Percentiles rank a stretch among this genome's conserved stretches.
These are phyloP conservation scores for Emmonsia crescens DNA, from an alignment of 2,329 filamentous ascomycete species.

Conservation along the genomic window DNA sequence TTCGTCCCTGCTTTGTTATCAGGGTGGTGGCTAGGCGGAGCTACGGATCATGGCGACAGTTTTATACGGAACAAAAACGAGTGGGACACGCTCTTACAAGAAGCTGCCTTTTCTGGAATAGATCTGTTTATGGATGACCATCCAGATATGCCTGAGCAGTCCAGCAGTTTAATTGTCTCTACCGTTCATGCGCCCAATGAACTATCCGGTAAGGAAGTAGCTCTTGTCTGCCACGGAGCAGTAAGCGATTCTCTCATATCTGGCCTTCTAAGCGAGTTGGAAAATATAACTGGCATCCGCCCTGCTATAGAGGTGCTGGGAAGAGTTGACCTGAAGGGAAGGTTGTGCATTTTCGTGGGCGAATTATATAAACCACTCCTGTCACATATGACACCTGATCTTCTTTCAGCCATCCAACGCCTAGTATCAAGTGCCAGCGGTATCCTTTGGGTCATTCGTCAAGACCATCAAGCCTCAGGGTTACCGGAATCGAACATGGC, in stretches of 20 bases:
- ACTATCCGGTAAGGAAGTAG: not conserved
- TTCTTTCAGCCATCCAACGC: not conserved
- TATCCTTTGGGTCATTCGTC: not conserved
- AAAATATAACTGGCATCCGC: not conserved
- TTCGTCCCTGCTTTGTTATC: slow-evolving; percentile 20
- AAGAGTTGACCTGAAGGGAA: not conserved
- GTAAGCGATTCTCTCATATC: not conserved
- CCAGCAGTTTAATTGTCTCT: not conserved
- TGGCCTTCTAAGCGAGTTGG: not conserved
- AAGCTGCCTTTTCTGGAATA: not conserved
- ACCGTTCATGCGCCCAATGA: not conserved
- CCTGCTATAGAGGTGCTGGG: not conserved
- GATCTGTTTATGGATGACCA: not conserved
- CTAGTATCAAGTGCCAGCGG: not conserved
- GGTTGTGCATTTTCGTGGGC: not conserved
- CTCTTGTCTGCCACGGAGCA: not conserved
- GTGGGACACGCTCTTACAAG: not conserved
- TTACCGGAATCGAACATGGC: not conserved
- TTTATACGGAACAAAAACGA: not conserved
- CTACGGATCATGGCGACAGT: not conserved
- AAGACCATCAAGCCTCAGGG: not conserved
- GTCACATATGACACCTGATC: not conserved
- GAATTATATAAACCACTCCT: not conserved
- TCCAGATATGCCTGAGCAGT: not conserved
- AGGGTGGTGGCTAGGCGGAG: slow-evolving; percentile 21